These are phyloP conservation scores for Wickerhamiella dianesei DNA, from an alignment of 805 yeast species.

Conservation along the genomic window DNA sequence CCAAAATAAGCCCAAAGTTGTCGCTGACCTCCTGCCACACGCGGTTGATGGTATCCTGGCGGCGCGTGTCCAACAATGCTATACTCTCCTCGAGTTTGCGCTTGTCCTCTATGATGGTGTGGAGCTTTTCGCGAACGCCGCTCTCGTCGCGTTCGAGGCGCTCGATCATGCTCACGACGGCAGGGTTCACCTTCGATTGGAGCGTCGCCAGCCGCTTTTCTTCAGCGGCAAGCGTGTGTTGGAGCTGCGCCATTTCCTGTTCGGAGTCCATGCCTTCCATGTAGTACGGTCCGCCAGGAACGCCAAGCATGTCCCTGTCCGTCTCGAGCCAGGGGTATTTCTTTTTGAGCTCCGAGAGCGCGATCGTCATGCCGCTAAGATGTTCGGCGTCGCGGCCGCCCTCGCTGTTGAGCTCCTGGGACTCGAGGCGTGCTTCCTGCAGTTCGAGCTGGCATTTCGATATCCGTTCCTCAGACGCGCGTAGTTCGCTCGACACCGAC, in stretches of 20 bases:
- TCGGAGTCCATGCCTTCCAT: conserved; percentile 2
- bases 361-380: conserved; percentile 1
- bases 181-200: conserved; percentile 10
- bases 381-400: conserved; percentile 2
- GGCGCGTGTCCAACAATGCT: conserved; percentile 67
- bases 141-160: conserved; percentile 13
- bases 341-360: conserved; percentile 3
- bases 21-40: conserved; percentile 78
- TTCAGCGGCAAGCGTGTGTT: conserved; percentile 6
- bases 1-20: conserved; percentile 84
- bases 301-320: neutral
- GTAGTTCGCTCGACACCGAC: conserved; percentile 3
- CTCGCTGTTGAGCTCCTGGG: conserved; percentile 9
- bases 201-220: conserved; percentile 10
- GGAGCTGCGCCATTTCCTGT: neutral
- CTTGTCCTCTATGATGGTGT: conserved; percentile 47
- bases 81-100: conserved; percentile 81
- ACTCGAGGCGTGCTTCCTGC: conserved; percentile 8
- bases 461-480: conserved; percentile 4
- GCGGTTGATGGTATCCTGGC: conserved; percentile 62
- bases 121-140: conserved; percentile 9
- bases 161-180: conserved; percentile 14
- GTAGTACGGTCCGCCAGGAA: neutral
- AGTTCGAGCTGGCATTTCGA: neutral
- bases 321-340: conserved; percentile 7